Evolutionary conservation across 108 stramenopile genomes (phyloP), one percentile per base, ranked within the genome.

Genomic region (Nannochloropsis salina): DNA sequence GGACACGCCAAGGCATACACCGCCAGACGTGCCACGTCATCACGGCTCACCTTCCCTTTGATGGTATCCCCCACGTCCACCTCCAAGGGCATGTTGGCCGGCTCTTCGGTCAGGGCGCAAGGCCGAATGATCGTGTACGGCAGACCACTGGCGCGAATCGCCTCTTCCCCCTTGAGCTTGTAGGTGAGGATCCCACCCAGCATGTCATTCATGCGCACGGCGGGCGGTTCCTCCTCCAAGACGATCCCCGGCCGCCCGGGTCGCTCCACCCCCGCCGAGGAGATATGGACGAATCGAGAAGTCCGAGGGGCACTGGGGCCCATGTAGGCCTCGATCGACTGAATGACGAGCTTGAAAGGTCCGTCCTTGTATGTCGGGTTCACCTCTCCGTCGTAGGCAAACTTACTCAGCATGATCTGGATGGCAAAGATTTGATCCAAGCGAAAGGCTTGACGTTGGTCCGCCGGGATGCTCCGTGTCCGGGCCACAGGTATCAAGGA

Each of bases 371-470:
- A 89, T 12, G 44, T 84, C 10, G 89, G 89, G 86, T 89, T 89
- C 20, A 86, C 83, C 8, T 79, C 82, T 15, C 90, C 90, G 79
- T 90, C 90, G 21, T 90, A 90, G 82, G 90, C 90, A 83, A 91
- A 91, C 44, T 91, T 91, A 43, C 88, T 88, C 42, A 90, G 83
- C 85, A 86, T 91, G 5, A 91, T 85, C 74, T 91, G 90, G 31
- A 91, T 45, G 21, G 90, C 85, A 83, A 44, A 41, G 80, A 91
- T 82, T 45, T 9, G 44, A 85, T 21, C 31, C 9, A 61, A 9
- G 0, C 85, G 42, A 85, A 91, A 86, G n/a, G 86, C 61, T 18
- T 86, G 85, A 5, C 86, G 83, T 42, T 89, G 86, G 31, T 47
- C 44, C 11, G 51, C 42, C 21, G 83, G 86, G 6, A 89, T 44